A percentile compares a stretch with the other conserved stretches of the same genome.
These are phyloP conservation scores for Brassica balearica DNA, from an alignment of 441 rosid species.

Conservation along the genomic window DNA sequence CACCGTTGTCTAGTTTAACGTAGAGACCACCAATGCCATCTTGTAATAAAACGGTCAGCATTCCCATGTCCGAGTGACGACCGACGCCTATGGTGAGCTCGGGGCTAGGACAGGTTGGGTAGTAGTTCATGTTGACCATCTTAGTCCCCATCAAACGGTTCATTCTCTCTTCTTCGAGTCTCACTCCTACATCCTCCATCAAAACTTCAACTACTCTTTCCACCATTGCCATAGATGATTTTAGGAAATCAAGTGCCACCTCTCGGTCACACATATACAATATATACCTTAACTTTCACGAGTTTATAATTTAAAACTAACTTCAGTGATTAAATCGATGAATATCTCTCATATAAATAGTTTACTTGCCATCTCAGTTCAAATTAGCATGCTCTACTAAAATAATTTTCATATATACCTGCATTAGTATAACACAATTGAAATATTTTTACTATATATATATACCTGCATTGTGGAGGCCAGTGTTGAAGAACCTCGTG, in stretches of 20 bases:
- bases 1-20: conserved; percentile 53
- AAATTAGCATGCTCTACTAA: conserved; percentile 1
- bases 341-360: neutral
- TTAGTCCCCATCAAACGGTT: conserved; percentile 52
- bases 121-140: conserved; percentile 68
- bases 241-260: conserved; percentile 54
- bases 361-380: neutral
- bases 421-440: conserved; percentile 39
- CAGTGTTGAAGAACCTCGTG: conserved; percentile 61
- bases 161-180: conserved; percentile 44
- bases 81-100: conserved; percentile 67
- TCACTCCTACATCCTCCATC: conserved; percentile 54
- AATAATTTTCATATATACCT: conserved; percentile 22
- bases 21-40: conserved; percentile 71
- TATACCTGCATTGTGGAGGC: conserved; percentile 55
- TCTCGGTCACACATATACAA: conserved; percentile 42
- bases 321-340: neutral
- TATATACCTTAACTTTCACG: neutral
- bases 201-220: conserved; percentile 46
- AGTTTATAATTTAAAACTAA: neutral
- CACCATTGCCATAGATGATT: conserved; percentile 54
- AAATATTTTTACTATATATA: neutral
- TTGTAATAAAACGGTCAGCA: conserved; percentile 57
- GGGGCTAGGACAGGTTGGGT: conserved; percentile 65
- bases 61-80: conserved; percentile 65